Percentiles rank a stretch among this genome's conserved stretches.
Conservation (phyloP, 2,329 filamentous ascomycete genomes). For the Diaporthe helianthi region DNA sequence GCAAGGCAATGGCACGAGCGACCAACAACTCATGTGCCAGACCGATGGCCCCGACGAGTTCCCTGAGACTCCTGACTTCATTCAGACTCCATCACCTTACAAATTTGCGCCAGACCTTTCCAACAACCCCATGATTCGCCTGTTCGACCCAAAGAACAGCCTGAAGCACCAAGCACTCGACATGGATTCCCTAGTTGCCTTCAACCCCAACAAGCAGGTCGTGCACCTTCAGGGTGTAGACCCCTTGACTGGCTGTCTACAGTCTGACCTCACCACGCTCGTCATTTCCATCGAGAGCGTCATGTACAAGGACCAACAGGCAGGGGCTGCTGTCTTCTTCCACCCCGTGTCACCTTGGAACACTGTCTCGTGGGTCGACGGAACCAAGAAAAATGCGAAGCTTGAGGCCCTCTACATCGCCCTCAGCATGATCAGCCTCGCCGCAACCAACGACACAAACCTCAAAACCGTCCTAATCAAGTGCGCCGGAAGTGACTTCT, state of each 20-base stretch:
- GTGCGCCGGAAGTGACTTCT: neutral
- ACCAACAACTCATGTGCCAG: neutral
- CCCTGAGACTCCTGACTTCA: neutral
- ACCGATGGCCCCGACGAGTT: neutral
- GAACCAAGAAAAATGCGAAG: neutral
- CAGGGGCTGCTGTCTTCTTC: neutral
- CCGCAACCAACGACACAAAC: neutral
- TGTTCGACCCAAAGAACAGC: slow-evolving; percentile 3
- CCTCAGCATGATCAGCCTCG: slow-evolving; percentile 1
- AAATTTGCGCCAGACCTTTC: neutral
- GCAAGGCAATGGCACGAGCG: neutral
- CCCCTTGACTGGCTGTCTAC: neutral
- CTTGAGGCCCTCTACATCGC: neutral
- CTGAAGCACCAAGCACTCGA: neutral
- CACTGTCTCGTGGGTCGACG: neutral
- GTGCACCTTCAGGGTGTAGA: neutral
- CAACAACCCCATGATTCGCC: neutral
- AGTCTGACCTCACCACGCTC: neutral
- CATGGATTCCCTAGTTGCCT: neutral
- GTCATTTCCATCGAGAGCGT: neutral
- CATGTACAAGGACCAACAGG: neutral
- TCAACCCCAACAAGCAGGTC: neutral
- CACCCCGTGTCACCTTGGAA: neutral
- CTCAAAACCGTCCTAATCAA: neutral
- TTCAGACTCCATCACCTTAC: neutral